Evolutionary conservation across 1,284 basidiomycete species (phyloP), one percentile per base, ranked within the genome.

Genomic region (Sanguinoderma infundibulare): DNA sequence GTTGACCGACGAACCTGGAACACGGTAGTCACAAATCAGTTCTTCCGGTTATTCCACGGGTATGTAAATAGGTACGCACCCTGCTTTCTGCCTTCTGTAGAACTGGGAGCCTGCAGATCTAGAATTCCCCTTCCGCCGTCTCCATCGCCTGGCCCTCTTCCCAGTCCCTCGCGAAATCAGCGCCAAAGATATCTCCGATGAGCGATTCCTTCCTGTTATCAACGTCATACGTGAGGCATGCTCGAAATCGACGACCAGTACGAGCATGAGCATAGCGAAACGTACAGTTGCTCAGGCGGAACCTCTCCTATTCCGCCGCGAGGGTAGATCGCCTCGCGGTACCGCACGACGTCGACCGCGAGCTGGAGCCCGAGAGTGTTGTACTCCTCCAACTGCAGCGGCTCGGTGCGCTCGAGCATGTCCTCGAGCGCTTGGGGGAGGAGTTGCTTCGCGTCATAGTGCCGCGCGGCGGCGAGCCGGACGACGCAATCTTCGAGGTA

Each of bases 321-420:
- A 32, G 53, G 22, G 39, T 44, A 44, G 22, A 44, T 17, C 7
- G n/a, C 39, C 42, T 56, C 55, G 32, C 55, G 55, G 34, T 36
- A 46, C 42, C 26, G 17, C 5, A 22, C 44, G 14, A 56, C 44
- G 10, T 32, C 32, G 9, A 26, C 32, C 1, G 46, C 55, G 15
- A 47, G 36, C 24, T 56, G 44, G 7, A 56, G 30, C 24, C 55
- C 55, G 32, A 56, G 55, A n/a, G 22, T 28, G 22, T 49, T 14
- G 32, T 46, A 46, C 30, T 56, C 55, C 12, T 26, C 44, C 28
- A 36, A 32, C n/a, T 22, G 12, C 15, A 56, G 44, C 10, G 55
- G 32, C 28, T 12, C 26, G 15, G 26, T 17, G 15, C 53, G 15
- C 28, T 54, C 28, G 38, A 54, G 28, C 38, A 28, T n/a, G 28